phyloP scores from a whole-genome alignment of 2,329 filamentous ascomycete species.

The Aspergillus luchuensis region DNA sequence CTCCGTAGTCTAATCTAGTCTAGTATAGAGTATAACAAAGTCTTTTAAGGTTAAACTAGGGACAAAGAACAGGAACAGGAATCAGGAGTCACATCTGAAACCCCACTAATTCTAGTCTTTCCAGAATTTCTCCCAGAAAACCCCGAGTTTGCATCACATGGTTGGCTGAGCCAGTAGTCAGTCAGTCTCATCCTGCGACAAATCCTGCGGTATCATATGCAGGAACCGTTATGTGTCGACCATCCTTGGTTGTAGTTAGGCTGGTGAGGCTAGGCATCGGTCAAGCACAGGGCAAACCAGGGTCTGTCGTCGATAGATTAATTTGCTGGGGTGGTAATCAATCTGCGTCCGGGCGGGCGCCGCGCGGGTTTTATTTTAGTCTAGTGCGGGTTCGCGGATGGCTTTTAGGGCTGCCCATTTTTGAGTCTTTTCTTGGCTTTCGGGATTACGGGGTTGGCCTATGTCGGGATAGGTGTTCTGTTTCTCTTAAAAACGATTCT shows the following conservation, averaged over 20 bases:
- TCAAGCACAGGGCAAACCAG: neutral
- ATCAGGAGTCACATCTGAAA: neutral
- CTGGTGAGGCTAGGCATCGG: too few relatives aligned
- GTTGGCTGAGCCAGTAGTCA: neutral
- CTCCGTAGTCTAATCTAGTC: too few relatives aligned
- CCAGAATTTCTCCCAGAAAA: neutral
- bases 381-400: neutral
- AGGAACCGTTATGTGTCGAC: conserved; percentile 8
- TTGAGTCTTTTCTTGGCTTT: neutral
- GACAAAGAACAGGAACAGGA: neutral
- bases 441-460: neutral
- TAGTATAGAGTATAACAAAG: too few relatives aligned
- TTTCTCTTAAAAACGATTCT: too few relatives aligned
- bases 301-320: conserved; percentile 7
- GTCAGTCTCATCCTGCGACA: conserved; percentile 7
- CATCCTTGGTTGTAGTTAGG: neutral
- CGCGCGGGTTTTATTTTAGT: neutral
- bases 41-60: too few relatives aligned
- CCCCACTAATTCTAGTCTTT: neutral
- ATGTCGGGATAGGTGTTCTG: too few relatives aligned
- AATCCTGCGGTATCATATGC: neutral
- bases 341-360: neutral
- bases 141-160: neutral
- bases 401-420: neutral
- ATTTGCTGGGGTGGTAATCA: neutral